Conservation (phyloP, 139 green algal species). For the Tetraselmis striata region DNA sequence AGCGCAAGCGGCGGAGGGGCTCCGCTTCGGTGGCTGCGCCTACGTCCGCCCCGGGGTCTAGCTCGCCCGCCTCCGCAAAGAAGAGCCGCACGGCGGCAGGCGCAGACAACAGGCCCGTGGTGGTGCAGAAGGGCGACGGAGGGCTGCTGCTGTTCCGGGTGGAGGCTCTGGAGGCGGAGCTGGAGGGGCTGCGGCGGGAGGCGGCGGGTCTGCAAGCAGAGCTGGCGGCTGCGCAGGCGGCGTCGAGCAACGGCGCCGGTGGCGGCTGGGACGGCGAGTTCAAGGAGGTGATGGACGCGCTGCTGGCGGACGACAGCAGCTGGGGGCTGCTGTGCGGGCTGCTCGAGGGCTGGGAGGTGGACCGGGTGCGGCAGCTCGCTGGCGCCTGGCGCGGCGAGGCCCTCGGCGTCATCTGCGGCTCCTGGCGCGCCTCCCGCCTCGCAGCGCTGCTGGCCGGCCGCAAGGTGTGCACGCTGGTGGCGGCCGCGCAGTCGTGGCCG, state of each 20-base stretch:
- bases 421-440: background rate
- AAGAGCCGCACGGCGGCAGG: too few relatives aligned
- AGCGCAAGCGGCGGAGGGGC: too few relatives aligned
- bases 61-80: too few relatives aligned
- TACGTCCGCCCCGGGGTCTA: too few relatives aligned
- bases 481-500: background rate
- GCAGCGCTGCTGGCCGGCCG: background rate
- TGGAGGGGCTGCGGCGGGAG: background rate
- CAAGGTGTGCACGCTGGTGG: background rate
- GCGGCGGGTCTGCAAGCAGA: background rate
- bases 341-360: background rate
- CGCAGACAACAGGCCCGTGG: too few relatives aligned
- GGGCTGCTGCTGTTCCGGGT: too few relatives aligned
- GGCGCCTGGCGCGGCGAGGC: background rate
- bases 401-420: background rate
- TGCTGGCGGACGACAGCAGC: background rate
- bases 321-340: background rate
- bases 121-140: too few relatives aligned
- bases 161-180: background rate
- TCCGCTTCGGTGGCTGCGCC: too few relatives aligned
- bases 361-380: background rate
- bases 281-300: background rate
- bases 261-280: background rate
- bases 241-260: background rate
- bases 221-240: background rate